Evolutionary conservation across 345 rosid species (phyloP).

Genomic region (Camelina neglecta): DNA sequence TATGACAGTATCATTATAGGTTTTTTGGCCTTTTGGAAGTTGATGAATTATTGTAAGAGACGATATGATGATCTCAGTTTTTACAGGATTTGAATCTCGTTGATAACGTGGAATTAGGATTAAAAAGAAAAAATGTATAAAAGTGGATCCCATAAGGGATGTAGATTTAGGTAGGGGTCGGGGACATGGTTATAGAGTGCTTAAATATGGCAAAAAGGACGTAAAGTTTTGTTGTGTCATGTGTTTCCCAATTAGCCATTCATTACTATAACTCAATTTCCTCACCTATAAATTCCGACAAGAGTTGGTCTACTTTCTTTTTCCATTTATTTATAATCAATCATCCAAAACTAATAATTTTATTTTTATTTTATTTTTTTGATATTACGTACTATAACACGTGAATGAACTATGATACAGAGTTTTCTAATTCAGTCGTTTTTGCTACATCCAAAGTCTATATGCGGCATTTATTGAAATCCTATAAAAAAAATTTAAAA

Average conservation of each 20-base stretch:
- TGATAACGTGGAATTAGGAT: conserved; percentile 14
- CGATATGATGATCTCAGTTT: not conserved
- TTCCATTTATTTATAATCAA: conserved; percentile 10
- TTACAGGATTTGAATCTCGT: not conserved
- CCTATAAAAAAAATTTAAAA: not conserved
- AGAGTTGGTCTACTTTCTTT: conserved; percentile 33
- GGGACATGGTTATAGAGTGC: conserved; percentile 34
- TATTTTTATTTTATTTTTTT: not conserved
- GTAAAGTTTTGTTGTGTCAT: conserved; percentile 44
- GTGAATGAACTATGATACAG: conserved; percentile 8
- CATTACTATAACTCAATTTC: conserved; percentile 30
- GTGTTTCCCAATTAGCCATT: conserved; percentile 43
- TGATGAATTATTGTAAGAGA: not conserved
- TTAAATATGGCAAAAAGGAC: conserved; percentile 46
- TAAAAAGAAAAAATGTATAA: not conserved
- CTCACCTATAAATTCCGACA: conserved; percentile 38
- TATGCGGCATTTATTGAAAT: not conserved
- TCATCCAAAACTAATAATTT: not conserved
- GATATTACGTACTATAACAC: conserved; percentile 3
- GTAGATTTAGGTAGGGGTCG: conserved; percentile 41
- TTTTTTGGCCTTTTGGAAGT: not conserved
- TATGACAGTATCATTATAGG: not conserved
- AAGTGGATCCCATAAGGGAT: conserved; percentile 26
- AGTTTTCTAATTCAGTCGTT: not conserved
- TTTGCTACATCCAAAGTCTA: not conserved